phyloP scores from a whole-genome alignment of 202 grass and related monocot species.

The Cymbopogon flexuosus region DNA sequence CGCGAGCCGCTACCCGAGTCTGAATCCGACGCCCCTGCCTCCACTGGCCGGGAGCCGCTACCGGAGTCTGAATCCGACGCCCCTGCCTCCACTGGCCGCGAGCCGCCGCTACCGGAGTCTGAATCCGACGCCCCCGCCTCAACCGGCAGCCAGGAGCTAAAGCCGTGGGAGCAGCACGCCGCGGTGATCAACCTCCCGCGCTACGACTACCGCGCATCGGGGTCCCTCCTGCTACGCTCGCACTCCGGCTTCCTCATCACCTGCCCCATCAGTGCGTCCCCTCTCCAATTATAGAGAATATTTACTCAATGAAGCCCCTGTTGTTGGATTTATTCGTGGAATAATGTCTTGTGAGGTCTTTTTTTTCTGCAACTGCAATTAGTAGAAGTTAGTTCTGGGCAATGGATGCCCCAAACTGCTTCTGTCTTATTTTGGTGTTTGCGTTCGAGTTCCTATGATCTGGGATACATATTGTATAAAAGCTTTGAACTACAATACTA shows the following conservation, averaged over 20 bases:
- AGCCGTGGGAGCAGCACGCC: slow-evolving; percentile 87
- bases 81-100: neutral
- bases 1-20: neutral
- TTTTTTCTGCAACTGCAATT: neutral
- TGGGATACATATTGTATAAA: neutral
- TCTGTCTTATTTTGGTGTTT: neutral
- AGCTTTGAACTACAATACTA: neutral
- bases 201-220: slow-evolving; percentile 73
- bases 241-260: slow-evolving; percentile 95
- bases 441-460: neutral
- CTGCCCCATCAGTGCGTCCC: slow-evolving; percentile 81
- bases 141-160: slow-evolving; percentile 5
- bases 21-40: neutral
- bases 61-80: no score
- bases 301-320: neutral
- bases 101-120: slow-evolving; percentile 17
- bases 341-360: neutral
- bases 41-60: no score
- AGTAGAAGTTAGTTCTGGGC: neutral
- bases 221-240: slow-evolving; percentile 63
- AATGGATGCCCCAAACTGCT: neutral
- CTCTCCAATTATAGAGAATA: neutral
- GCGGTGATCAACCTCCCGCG: slow-evolving; percentile 83
- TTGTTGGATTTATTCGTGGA: slow-evolving; percentile 6
- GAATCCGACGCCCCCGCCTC: slow-evolving; percentile 6